A percentile compares a stretch with the other conserved stretches of the same genome.
Conservation (phyloP, 139 green algal genomes). For the Chlamydomonas asymmetrica region DNA sequence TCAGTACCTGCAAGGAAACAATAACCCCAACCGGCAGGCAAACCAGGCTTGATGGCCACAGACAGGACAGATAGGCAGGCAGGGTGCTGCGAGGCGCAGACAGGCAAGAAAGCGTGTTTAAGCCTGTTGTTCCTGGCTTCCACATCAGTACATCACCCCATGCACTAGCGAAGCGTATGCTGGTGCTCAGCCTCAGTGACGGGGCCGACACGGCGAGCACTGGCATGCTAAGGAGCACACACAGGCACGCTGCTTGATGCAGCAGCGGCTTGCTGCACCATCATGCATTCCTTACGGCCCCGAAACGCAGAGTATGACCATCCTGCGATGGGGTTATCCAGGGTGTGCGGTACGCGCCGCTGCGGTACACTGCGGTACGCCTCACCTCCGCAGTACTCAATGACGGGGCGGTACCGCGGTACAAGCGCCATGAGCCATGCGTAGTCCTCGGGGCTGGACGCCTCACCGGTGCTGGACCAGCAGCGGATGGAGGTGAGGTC, state of each 20-base stretch:
- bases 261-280: too few species aligned
- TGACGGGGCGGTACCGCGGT: constrained; percentile 74
- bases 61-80: too few species aligned
- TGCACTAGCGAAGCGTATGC: too few species aligned
- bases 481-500: constrained; percentile 56
- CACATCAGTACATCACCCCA: too few species aligned
- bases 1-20: constrained; percentile 81
- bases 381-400: constrained; percentile 90
- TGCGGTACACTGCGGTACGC: background rate
- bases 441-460: constrained; percentile 72
- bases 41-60: too few species aligned
- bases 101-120: too few species aligned
- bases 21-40: too few species aligned
- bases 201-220: background rate
- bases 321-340: background rate
- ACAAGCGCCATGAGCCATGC: constrained; percentile 68
- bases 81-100: too few species aligned
- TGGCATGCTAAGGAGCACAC: background rate
- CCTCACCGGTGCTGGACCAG: constrained; percentile 78
- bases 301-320: too few species aligned
- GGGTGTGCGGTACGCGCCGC: background rate
- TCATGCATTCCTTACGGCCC: too few species aligned
- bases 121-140: too few species aligned
- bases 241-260: background rate
- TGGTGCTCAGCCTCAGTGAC: too few species aligned